Conservation (phyloP, 75 land plant species). For the Gnetum montanum region DNA sequence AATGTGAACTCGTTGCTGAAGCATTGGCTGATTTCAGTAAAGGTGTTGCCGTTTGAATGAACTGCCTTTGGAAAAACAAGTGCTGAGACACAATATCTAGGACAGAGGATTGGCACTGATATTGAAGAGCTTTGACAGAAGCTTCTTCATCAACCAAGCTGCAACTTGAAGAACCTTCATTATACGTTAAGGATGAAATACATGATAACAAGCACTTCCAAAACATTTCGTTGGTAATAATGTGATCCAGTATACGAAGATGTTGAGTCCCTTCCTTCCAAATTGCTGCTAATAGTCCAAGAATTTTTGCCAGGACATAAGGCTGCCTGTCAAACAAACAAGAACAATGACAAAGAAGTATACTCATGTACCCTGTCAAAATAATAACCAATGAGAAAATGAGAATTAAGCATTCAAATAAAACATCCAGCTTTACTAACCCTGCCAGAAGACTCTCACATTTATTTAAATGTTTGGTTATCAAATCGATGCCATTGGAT, state of each 20-base stretch:
- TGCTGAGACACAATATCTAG: conserved; percentile 69
- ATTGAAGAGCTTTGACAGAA: conserved; percentile 17
- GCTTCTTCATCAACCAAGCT: conserved; percentile 8
- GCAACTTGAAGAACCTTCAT: not conserved
- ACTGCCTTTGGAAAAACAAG: conserved; percentile 38
- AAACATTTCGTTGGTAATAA: conserved; percentile 40
- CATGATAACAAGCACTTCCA: conserved; percentile 39
- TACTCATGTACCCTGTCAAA: too few relatives aligned
- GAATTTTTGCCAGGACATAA: conserved; percentile 26
- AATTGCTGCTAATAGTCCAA: conserved; percentile 41
- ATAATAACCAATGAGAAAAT: not conserved
- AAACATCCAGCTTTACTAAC: too few relatives aligned
- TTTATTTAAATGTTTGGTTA: not conserved
- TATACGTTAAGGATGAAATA: conserved; percentile 11
- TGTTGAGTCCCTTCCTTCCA: conserved; percentile 68
- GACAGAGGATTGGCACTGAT: conserved; percentile 50
- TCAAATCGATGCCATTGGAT: not conserved
- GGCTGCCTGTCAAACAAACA: conserved; percentile 43
- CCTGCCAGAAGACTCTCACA: conserved; percentile 24
- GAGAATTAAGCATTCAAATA: not conserved
- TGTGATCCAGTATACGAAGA: conserved; percentile 26
- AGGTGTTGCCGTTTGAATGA: conserved; percentile 21
- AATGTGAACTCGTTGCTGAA: conserved; percentile 7
- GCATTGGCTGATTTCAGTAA: conserved; percentile 9
- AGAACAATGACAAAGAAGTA: too few relatives aligned